Percentiles rank a stretch among this genome's conserved stretches.
phyloP scores from a whole-genome alignment of 805 yeast species.

The Ogataea pini region DNA sequence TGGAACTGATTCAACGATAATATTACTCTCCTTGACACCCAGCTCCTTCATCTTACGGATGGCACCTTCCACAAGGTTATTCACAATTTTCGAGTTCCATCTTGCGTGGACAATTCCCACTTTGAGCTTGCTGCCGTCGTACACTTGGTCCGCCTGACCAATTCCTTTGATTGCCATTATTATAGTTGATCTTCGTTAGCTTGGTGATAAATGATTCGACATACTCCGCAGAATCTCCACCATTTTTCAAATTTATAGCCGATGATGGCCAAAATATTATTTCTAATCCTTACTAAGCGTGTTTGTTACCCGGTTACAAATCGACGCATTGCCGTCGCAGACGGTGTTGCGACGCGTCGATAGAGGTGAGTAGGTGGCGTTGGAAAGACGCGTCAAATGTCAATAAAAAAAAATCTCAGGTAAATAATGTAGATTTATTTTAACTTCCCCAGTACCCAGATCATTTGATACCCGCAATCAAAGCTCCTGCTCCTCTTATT shows the following conservation, averaged over 20 bases:
- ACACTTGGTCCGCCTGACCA: constrained; percentile 50
- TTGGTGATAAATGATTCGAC: background rate
- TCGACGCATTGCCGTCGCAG: no score
- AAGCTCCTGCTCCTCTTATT: no score
- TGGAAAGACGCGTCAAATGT: background rate
- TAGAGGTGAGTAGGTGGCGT: constrained; percentile 1
- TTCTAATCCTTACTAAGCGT: constrained; percentile 3
- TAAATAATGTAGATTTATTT: background rate
- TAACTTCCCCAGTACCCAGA: background rate
- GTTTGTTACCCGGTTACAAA: background rate
- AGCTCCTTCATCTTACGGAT: constrained; percentile 54
- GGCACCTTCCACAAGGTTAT: constrained; percentile 79
- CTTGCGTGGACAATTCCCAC: constrained; percentile 94
- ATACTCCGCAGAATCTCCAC: background rate
- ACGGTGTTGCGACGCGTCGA: constrained; percentile 3
- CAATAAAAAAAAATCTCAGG: background rate
- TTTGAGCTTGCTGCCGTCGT: constrained; percentile 61
- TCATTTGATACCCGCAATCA: no score
- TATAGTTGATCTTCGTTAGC: background rate
- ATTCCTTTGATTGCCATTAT: constrained; percentile 80
- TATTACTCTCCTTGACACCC: constrained; percentile 77
- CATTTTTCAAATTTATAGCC: background rate
- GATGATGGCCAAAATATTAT: background rate
- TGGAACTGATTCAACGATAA: constrained; percentile 83
- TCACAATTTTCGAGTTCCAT: constrained; percentile 83